These are phyloP conservation scores for Lathyrus oleraceus DNA, from an alignment of 306 rosid genomes.

Conservation along the genomic window DNA sequence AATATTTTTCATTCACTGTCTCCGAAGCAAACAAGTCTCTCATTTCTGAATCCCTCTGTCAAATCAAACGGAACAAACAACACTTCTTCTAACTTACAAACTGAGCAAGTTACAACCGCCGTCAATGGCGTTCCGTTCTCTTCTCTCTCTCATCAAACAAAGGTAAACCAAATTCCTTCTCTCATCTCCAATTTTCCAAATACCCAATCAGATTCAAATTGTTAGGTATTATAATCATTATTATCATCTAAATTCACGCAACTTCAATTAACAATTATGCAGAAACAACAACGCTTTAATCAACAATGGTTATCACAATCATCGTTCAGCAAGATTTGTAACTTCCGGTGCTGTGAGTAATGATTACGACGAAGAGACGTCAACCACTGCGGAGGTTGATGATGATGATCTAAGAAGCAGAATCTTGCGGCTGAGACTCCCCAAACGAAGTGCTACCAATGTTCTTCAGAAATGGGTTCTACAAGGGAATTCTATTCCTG, in stretches of 20 bases:
- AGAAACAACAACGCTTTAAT: conserved; percentile 32
- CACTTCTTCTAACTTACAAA: too few relatives aligned
- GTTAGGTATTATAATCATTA: not conserved
- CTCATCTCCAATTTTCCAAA: conserved; percentile 11
- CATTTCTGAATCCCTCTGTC: too few relatives aligned
- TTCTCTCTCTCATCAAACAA: conserved; percentile 10
- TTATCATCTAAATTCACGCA: not conserved
- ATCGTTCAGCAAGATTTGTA: conserved; percentile 38
- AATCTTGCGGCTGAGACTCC: conserved; percentile 70
- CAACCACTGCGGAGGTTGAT: conserved; percentile 31
- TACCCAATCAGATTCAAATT: conserved; percentile 1
- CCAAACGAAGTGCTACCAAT: conserved; percentile 81
- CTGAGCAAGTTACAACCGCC: not conserved
- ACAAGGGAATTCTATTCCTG: conserved; percentile 65
- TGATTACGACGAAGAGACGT: conserved; percentile 47
- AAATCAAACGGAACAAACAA: too few relatives aligned
- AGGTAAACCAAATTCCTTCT: not conserved
- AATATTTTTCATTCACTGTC: not conserved
- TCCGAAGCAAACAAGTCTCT: too few relatives aligned
- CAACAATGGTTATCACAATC: conserved; percentile 14
- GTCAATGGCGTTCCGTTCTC: not conserved
- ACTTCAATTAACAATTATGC: conserved; percentile 32
- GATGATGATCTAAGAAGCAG: conserved; percentile 68
- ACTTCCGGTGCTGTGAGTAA: conserved; percentile 53
- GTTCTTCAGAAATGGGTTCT: conserved; percentile 75